Conservation (phyloP, 768 basidiomycete species). For the Amanita jacksonii region DNA sequence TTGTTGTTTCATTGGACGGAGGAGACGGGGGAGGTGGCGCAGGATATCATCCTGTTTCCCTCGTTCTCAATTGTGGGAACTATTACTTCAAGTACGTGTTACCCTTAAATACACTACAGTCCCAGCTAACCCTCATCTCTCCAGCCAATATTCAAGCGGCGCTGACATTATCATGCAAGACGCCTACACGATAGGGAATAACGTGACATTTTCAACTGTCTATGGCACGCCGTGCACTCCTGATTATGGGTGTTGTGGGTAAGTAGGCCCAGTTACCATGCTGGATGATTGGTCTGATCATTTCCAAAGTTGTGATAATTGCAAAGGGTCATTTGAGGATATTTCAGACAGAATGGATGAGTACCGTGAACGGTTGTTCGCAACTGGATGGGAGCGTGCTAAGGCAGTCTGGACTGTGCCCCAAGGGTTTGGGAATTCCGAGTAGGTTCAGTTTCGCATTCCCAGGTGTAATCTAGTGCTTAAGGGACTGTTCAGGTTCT, state of each 20-base stretch:
- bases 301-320: conserved; percentile 41
- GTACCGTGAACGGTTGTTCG: conserved; percentile 47
- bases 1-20: conserved; percentile 50
- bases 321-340: conserved; percentile 59
- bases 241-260: conserved; percentile 69
- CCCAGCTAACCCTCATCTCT: not conserved
- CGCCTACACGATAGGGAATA: conserved; percentile 48
- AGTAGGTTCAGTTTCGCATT: conserved; percentile 24
- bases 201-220: conserved; percentile 49
- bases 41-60: conserved; percentile 57
- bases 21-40: conserved; percentile 36
- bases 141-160: conserved; percentile 39
- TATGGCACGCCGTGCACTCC: conserved; percentile 57
- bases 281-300: not conserved
- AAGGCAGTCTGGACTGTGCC: conserved; percentile 76
- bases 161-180: conserved; percentile 69
- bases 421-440: conserved; percentile 61
- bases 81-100: conserved; percentile 42
- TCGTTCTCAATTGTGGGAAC: conserved; percentile 59
- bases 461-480: not conserved
- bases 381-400: conserved; percentile 58
- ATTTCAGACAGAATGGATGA: conserved; percentile 59
- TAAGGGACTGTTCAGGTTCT: conserved; percentile 26
- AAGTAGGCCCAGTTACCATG: conserved; percentile 16
- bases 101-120: not conserved